Evolutionary conservation across 1,284 basidiomycete genomes (phyloP), one percentile per base, ranked within the genome.

Genomic region (Neonothopanus nambi): DNA sequence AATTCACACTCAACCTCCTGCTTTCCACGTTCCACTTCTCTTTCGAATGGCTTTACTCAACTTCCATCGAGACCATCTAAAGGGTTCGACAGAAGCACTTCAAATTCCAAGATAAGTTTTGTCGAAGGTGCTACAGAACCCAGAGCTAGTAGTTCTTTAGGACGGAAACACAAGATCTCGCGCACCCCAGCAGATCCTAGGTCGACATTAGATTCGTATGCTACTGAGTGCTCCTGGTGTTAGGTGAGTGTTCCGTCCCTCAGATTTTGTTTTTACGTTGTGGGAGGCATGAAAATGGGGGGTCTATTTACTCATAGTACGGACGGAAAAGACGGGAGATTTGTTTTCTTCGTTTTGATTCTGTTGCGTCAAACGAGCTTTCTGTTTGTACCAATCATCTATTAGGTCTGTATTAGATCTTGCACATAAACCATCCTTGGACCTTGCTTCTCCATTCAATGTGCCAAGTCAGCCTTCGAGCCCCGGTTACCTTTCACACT

Each of bases 161-260:
- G 66, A n/a, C 77, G 88, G 59, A 87, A 86, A 56, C 84, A 82
- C 51, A 90, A 89, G 74, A 91, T 91, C 36, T 91, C 89, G 28
- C 83, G 84, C 48, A n/a, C n/a, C n/a, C 89, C 89, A 2, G 89
- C 87, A 1, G 89, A 91, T 63, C 89, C 88, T 9, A 73, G 89
- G 17, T 89, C 88, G 7, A 84, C 91, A 50, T 67, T 85, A 56
- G 77, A 79, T 57, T 71, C 70, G 21, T 78, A 80, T 61, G 67
- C 65, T 55, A n/a, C n/a, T n/a, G n/a, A 69, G 68, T 18, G 72
- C 55, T 21, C 24, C 72, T 52, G 75, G 70, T 36, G 79, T 79
- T 65, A 78, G 73, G 82, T 82, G 64, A 68, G 78, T 74, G 1
- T 26, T 37, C 23, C 48, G 21, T 53, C 36, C 40, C 54, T n/a